A percentile compares a stretch with the other conserved stretches of the same genome.
These are phyloP conservation scores for Xylaria scruposa DNA, from an alignment of 495 filamentous ascomycete species.

Conservation along the genomic window DNA sequence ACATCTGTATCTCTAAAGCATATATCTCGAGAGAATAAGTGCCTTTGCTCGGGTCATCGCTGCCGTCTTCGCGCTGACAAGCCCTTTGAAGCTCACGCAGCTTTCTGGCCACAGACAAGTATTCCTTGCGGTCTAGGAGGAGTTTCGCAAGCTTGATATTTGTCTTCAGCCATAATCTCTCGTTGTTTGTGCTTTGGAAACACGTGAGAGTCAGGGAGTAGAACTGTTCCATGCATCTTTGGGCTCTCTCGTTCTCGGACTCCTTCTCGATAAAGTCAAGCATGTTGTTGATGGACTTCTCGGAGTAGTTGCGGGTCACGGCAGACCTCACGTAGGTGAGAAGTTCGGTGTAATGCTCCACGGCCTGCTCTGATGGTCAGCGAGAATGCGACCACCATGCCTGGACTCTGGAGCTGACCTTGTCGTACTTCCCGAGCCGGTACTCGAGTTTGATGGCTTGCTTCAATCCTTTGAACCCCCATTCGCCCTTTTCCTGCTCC, in stretches of 20 bases:
- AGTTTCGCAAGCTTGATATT: slow-evolving; percentile 95
- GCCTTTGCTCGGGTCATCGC: slow-evolving; percentile 93
- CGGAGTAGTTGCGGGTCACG: slow-evolving; percentile 97
- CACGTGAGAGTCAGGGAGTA: slow-evolving; percentile 91
- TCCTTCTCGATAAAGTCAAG: slow-evolving; percentile 97
- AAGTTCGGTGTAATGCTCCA: slow-evolving; percentile 94
- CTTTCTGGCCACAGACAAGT: slow-evolving; percentile 79
- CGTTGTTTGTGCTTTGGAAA: slow-evolving; percentile 97
- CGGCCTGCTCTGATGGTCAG: slow-evolving; percentile 63
- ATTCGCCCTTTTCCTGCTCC: slow-evolving; percentile 90
- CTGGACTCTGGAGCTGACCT: slow-evolving; percentile 60
- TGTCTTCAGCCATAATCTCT: slow-evolving; percentile 96
- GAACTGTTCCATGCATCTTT: slow-evolving; percentile 92
- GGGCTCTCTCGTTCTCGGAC: slow-evolving; percentile 78
- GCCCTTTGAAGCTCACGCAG: slow-evolving; percentile 87
- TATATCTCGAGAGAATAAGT: slow-evolving; percentile 97
- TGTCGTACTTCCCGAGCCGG: slow-evolving; percentile 80
- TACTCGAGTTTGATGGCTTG: slow-evolving; percentile 98
- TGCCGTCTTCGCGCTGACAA: slow-evolving; percentile 87
- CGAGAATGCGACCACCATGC: not conserved
- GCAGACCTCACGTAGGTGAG: slow-evolving; percentile 97
- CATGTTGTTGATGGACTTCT: slow-evolving; percentile 99
- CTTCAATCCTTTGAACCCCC: slow-evolving; percentile 98
- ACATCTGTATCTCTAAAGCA: slow-evolving; percentile 98
- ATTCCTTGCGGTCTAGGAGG: slow-evolving; percentile 90